phyloP scores from a whole-genome alignment of 805 yeast species.

The Danielia oregonensis region DNA sequence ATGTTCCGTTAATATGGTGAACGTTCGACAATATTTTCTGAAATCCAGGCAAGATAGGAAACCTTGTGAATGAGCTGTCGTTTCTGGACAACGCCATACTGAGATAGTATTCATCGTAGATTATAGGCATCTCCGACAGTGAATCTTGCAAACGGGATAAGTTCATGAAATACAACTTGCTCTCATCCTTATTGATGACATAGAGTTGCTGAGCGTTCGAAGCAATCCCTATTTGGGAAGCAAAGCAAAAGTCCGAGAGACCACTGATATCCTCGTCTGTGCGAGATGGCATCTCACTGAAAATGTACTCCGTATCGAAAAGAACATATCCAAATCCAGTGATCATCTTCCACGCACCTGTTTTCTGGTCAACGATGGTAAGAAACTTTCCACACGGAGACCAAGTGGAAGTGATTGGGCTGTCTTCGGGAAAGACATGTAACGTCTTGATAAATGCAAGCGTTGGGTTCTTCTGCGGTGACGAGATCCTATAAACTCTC shows the following conservation, averaged over 20 bases:
- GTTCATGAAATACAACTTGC: slow-evolving; percentile 20
- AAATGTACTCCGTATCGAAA: slow-evolving; percentile 24
- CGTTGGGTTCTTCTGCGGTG: neutral
- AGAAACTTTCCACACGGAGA: slow-evolving; percentile 36
- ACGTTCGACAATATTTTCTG: slow-evolving; percentile 22
- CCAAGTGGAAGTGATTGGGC: slow-evolving; percentile 19
- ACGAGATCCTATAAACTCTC: slow-evolving; percentile 1
- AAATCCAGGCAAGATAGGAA: slow-evolving; percentile 30
- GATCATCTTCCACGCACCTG: slow-evolving; percentile 28
- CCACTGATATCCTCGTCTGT: neutral
- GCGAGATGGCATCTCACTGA: slow-evolving; percentile 16
- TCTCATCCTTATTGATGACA: slow-evolving; percentile 13
- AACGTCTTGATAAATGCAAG: neutral
- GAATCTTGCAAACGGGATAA: slow-evolving; percentile 12
- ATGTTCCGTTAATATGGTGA: slow-evolving; percentile 20
- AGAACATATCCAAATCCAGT: slow-evolving; percentile 32
- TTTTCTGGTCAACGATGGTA: slow-evolving; percentile 13
- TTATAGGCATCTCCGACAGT: slow-evolving; percentile 13
- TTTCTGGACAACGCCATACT: slow-evolving; percentile 12
- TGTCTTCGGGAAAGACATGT: neutral
- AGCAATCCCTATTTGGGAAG: slow-evolving; percentile 21
- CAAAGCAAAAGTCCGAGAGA: slow-evolving; percentile 20
- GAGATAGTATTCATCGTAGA: slow-evolving; percentile 25
- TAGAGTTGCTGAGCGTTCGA: slow-evolving; percentile 22
- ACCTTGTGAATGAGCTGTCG: slow-evolving; percentile 18